A percentile compares a stretch with the other conserved stretches of the same genome.
Conservation (phyloP, 768 basidiomycete species). For the Lactarius sp. region DNA sequence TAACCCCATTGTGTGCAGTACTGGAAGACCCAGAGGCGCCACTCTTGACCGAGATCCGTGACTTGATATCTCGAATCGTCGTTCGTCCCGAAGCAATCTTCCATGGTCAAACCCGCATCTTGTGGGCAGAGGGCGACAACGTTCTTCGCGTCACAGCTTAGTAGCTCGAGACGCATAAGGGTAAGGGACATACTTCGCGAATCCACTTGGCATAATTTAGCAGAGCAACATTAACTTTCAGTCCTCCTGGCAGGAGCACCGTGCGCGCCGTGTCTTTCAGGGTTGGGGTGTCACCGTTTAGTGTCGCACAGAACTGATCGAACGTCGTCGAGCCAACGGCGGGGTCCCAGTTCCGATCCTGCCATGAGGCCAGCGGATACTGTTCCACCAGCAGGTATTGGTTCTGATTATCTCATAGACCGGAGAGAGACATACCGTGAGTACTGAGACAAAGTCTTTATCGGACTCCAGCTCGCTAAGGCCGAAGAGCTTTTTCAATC, state of each 20-base stretch:
- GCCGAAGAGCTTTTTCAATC: slow-evolving; percentile 75
- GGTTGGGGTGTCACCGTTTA: slow-evolving; percentile 31
- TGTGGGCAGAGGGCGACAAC: slow-evolving; percentile 21
- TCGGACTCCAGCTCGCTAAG: slow-evolving; percentile 61
- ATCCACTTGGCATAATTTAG: slow-evolving; percentile 76
- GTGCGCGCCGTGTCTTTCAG: background rate
- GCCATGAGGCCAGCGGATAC: slow-evolving; percentile 69
- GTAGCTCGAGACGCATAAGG: background rate
- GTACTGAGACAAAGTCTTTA: slow-evolving; percentile 70
- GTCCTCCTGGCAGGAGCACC: slow-evolving; percentile 1
- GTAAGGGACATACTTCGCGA: slow-evolving; percentile 47
- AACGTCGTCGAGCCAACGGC: slow-evolving; percentile 54
- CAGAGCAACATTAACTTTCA: slow-evolving; percentile 50
- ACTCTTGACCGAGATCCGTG: slow-evolving; percentile 61
- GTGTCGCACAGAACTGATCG: slow-evolving; percentile 57
- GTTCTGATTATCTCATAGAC: background rate
- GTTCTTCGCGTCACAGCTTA: slow-evolving; percentile 12
- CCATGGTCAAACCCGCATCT: slow-evolving; percentile 40
- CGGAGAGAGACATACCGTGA: slow-evolving; percentile 43
- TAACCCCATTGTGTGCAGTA: slow-evolving; percentile 97
- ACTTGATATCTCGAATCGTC: slow-evolving; percentile 58
- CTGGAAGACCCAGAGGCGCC: slow-evolving; percentile 89
- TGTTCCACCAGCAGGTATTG: slow-evolving; percentile 29
- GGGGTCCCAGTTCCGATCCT: slow-evolving; percentile 85
- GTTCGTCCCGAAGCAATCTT: slow-evolving; percentile 84